Base-by-base conservation (phyloP, 2,329 filamentous ascomycete genomes). In the Massarina eburnea region DNA sequence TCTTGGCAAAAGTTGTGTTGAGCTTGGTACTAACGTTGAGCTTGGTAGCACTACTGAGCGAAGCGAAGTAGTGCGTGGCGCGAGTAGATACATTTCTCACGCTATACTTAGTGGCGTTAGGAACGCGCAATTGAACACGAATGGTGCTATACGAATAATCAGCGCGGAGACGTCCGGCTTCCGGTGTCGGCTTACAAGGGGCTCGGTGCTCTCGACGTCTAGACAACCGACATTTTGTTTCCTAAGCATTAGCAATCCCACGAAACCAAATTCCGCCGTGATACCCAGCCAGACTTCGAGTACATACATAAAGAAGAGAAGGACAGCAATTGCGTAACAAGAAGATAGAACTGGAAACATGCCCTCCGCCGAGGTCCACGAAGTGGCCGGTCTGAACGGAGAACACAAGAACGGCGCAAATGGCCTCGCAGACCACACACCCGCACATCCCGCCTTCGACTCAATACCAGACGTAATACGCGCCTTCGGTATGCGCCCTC, bases 391-490 rank as follows among this genome's bases (percentile, higher is more conserved):
- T 34, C 45, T 50, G 27, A 54, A 58, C 42, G 48, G 55, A 26
- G 52, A 54, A 35, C 9, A 12, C 21, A 24, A 36, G 18, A 44
- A 48, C 27, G 36, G 47, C 45, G 47, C 47, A 26, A 48, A 51
- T 26, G 43, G 50, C 41, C 48, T 57, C 35, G 33, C 51, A 5
- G 58, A 57, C 46, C 48, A 59, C 36, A 55, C 64, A 48, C 61
- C 66, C 33, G 49, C 64, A 55, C 62, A 68, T 46, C 57, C 67
- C 14, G 66, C 65, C n/a, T 76, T 76, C 59, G 71, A 74, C 64
- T 72, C 69, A 45, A 76, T 76, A 60, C 67, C 72, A 48, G 73
- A 76, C 53, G 70, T 73, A 33, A 66, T 76, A 36, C 62, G 66
- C 46, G 72, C 74, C 34, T 73, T 76, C 54, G 71, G 73, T 75